Evolutionary conservation across 2,329 filamentous ascomycete genomes (phyloP).

Genomic region (Onygenales sp.): DNA sequence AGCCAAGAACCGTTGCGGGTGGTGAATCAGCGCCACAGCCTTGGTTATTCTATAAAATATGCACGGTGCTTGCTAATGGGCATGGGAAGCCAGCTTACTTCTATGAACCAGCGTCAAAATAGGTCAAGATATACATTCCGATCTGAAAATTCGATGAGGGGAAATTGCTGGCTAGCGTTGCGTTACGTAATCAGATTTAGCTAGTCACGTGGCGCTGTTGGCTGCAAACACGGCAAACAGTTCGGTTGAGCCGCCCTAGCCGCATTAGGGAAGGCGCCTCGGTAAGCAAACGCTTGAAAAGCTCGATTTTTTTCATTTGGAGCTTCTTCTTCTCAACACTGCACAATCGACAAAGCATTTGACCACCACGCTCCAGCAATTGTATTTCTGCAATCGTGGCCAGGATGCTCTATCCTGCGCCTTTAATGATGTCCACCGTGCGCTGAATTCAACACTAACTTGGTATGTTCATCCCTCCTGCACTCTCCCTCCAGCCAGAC

Average conservation of each 20-base stretch:
- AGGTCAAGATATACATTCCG: no score
- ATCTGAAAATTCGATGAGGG: no score
- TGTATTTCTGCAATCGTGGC: neutral
- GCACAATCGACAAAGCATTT: slow-evolving; percentile 14
- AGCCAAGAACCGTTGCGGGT: neutral
- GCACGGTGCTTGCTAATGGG: no score
- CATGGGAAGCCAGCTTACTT: no score
- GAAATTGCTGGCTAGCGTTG: no score
- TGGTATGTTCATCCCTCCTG: slow-evolving; percentile 20
- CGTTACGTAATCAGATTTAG: neutral
- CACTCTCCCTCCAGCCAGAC: slow-evolving; percentile 10
- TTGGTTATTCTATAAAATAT: neutral
- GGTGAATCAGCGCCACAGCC: neutral
- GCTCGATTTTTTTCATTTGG: slow-evolving; percentile 15
- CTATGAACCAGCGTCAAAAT: no score
- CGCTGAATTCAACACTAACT: slow-evolving; percentile 3
- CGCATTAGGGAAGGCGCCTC: slow-evolving; percentile 11
- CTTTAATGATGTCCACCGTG: neutral
- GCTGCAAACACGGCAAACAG: slow-evolving; percentile 4
- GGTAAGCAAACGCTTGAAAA: slow-evolving; percentile 26
- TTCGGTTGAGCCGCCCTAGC: slow-evolving; percentile 7
- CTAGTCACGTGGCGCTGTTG: neutral
- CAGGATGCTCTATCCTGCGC: neutral
- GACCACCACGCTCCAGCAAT: slow-evolving; percentile 7
- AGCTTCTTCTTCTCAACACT: slow-evolving; percentile 13